These are phyloP conservation scores for Aphanomyces invadans DNA, from an alignment of 352 stramenopile species.

Conservation along the genomic window DNA sequence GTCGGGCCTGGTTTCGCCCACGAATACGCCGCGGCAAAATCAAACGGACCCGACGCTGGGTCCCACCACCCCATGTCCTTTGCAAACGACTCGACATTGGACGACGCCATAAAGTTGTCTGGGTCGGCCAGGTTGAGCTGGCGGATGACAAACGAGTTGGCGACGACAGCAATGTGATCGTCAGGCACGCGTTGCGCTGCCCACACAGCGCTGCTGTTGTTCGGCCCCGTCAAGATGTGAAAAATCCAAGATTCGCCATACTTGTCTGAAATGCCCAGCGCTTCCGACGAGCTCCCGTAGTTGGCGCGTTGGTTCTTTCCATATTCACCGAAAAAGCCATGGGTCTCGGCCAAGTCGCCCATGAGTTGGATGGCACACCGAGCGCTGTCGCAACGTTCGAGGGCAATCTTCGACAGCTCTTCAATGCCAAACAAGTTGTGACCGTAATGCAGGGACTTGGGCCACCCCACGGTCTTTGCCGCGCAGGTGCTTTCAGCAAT, in stretches of 20 bases:
- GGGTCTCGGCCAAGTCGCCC: slow-evolving; percentile 83
- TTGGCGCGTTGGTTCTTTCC: slow-evolving; percentile 32
- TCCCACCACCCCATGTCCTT: slow-evolving; percentile 83
- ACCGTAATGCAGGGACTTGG: slow-evolving; percentile 44
- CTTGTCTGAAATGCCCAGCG: slow-evolving; percentile 80
- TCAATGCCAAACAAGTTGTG: slow-evolving; percentile 86
- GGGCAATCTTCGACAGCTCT: slow-evolving; percentile 84
- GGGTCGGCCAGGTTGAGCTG: slow-evolving; percentile 67
- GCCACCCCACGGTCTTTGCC: slow-evolving; percentile 71
- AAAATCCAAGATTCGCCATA: slow-evolving; percentile 91
- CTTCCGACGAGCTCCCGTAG: slow-evolving; percentile 73
- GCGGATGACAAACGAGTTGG: slow-evolving; percentile 91
- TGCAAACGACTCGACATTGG: slow-evolving; percentile 78
- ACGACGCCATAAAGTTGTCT: slow-evolving; percentile 83
- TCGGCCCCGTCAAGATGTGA: slow-evolving; percentile 86
- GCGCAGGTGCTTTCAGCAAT: slow-evolving; percentile 92
- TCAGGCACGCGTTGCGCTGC: slow-evolving; percentile 87
- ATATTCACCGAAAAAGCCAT: slow-evolving; percentile 92
- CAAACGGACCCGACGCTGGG: slow-evolving; percentile 37
- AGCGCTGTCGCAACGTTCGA: slow-evolving; percentile 82
- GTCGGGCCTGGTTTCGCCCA: slow-evolving; percentile 53
- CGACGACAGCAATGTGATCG: slow-evolving; percentile 81
- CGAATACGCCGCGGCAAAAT: slow-evolving; percentile 63
- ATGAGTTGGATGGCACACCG: slow-evolving; percentile 82
- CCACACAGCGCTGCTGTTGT: slow-evolving; percentile 88